Evolutionary conservation across 2,329 filamentous ascomycete species (phyloP).

Genomic region (Ascochyta rabiei): DNA sequence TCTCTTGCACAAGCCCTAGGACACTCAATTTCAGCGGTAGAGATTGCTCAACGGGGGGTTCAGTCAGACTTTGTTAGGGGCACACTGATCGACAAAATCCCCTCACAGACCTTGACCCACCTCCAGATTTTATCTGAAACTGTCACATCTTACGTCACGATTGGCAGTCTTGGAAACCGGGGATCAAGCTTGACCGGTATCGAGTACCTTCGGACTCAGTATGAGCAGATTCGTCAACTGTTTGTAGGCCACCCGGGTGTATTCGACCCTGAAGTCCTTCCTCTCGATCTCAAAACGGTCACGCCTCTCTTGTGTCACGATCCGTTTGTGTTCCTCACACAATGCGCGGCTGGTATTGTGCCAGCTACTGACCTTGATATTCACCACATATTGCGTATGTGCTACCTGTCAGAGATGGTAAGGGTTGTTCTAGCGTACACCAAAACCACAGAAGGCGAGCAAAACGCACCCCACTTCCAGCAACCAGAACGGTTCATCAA

Average conservation of each 20-base stretch:
- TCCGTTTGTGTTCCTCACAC: slow-evolving; percentile 79
- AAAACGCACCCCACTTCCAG: slow-evolving; percentile 14
- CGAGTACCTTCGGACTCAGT: slow-evolving; percentile 72
- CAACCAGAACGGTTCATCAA: slow-evolving; percentile 35
- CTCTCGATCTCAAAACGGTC: slow-evolving; percentile 52
- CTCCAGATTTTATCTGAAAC: slow-evolving; percentile 89
- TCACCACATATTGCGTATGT: slow-evolving; percentile 79
- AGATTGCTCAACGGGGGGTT: slow-evolving; percentile 89
- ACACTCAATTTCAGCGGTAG: slow-evolving; percentile 83
- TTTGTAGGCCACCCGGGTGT: slow-evolving; percentile 65
- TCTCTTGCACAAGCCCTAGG: slow-evolving; percentile 72
- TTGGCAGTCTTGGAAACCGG: slow-evolving; percentile 70
- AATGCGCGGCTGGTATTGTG: slow-evolving; percentile 74
- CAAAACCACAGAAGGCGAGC: slow-evolving; percentile 15
- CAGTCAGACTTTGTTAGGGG: slow-evolving; percentile 70
- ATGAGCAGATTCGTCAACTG: slow-evolving; percentile 75
- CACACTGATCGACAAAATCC: slow-evolving; percentile 81
- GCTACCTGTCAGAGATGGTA: slow-evolving; percentile 88
- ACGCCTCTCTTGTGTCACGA: slow-evolving; percentile 70
- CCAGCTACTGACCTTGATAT: slow-evolving; percentile 74
- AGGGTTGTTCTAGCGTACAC: slow-evolving; percentile 71
- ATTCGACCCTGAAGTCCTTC: slow-evolving; percentile 43
- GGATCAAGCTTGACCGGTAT: slow-evolving; percentile 66
- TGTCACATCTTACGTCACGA: slow-evolving; percentile 79
- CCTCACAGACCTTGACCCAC: slow-evolving; percentile 83